Percentiles rank a stretch among this genome's conserved stretches.
Conservation (phyloP, 306 rosid species). For the Gleditsia sinensis region DNA sequence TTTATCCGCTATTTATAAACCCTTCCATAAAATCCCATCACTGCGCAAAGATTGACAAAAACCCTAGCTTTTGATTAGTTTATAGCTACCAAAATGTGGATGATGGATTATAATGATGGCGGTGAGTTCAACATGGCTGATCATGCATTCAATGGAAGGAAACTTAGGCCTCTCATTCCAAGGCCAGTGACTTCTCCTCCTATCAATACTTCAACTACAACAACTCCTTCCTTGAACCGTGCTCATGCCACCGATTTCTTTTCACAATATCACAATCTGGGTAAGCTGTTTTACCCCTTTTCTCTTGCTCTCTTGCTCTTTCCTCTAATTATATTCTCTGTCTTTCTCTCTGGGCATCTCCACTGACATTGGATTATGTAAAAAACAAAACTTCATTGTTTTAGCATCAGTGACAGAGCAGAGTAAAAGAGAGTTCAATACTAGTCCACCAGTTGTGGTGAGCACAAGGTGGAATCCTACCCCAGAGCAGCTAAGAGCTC, state of each 20-base stretch:
- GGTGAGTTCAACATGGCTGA: slow-evolving; percentile 63
- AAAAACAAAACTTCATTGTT: neutral
- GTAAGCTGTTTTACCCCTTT: slow-evolving; percentile 21
- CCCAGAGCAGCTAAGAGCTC: slow-evolving; percentile 78
- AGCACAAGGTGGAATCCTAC: slow-evolving; percentile 99
- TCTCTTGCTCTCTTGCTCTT: neutral
- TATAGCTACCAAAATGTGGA: slow-evolving; percentile 61
- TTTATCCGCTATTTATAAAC: slow-evolving; percentile 2
- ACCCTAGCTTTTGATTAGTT: slow-evolving; percentile 15
- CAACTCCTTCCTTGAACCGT: slow-evolving; percentile 48
- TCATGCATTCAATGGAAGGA: slow-evolving; percentile 60
- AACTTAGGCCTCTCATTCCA: slow-evolving; percentile 81
- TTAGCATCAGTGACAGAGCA: slow-evolving; percentile 51
- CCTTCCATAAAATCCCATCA: too few relatives aligned
- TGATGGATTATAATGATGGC: slow-evolving; percentile 72
- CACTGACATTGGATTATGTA: too few relatives aligned
- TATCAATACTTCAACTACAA: slow-evolving; percentile 42
- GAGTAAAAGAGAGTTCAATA: slow-evolving; percentile 57
- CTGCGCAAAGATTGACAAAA: slow-evolving; percentile 6
- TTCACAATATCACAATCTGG: slow-evolving; percentile 70
- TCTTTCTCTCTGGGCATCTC: neutral
- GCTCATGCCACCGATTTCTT: slow-evolving; percentile 52
- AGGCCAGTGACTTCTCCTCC: slow-evolving; percentile 54
- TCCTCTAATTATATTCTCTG: neutral
- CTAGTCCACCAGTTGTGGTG: slow-evolving; percentile 56